Evolutionary conservation across 2,329 filamentous ascomycete genomes (phyloP), one percentile per base, ranked within the genome.

Genomic region (Trichophyton simii): DNA sequence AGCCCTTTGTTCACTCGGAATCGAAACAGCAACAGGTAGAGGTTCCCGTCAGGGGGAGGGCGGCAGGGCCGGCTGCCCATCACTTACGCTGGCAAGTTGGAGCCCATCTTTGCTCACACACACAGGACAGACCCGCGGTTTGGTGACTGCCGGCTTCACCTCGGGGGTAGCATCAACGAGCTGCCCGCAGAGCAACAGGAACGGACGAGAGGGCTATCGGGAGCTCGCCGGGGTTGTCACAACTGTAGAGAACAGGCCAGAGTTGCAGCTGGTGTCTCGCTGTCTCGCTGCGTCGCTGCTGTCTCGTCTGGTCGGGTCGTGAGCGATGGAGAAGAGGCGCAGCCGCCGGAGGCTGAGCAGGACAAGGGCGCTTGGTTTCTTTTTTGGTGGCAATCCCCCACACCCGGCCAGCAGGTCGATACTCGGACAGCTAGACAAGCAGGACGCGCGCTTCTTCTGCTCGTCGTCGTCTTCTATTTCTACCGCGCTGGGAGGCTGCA

Each of bases 71-170:
- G 9, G 34, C 11, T 38, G 34, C 11, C 11, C 44, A 25, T 54
- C 50, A 83, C 84, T 77, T 77, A 87, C 84, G 80, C 76, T 70
- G 84, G 82, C 69, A 84, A 77, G 76, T 83, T 83, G 65, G 82
- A 79, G 72, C 85, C 83, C 75, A 81, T 80, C 38, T 59, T 62
- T 59, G 20, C 57, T 44, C 38, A 22, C 44, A 11, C 34, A 38
- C 34, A 38, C 34, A 38, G 34, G 44, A 20, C 44, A 25, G 28
- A 58, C 55, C 55, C 34, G n/a, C 55, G 38, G 58, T 58, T 28
- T 22, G 34, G 34, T 48, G 57, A 57, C 59, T 48, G 20, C 44
- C 44, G 44, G 44, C 58, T 25, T 22, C 61, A 34, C 52, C 59
- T 55, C 62, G 62, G 20, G 18, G 8, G 55, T 42, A 41, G 55